A percentile compares a stretch with the other conserved stretches of the same genome.
These are phyloP conservation scores for Phycomyces nitens DNA, from an alignment of 192 early-diverging fungal species.

Conservation along the genomic window DNA sequence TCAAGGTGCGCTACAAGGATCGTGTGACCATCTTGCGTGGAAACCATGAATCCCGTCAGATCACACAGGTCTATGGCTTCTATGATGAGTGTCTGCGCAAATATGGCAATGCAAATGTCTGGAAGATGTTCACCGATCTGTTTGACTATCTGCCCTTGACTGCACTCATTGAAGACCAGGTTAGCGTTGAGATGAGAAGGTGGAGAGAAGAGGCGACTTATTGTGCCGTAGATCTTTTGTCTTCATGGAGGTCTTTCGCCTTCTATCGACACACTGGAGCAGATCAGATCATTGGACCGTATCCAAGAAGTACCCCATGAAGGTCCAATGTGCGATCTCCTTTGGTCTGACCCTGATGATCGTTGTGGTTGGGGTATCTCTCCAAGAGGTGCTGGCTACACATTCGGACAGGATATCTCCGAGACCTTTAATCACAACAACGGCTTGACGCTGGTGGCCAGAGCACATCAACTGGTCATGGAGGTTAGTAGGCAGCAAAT, in stretches of 20 bases:
- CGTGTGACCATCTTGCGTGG: constrained; percentile 95
- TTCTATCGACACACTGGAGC: constrained; percentile 92
- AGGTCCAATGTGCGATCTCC: constrained; percentile 83
- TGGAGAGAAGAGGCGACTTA: neutral
- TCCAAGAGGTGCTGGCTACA: constrained; percentile 83
- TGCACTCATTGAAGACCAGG: constrained; percentile 93
- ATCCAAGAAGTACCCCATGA: constrained; percentile 90
- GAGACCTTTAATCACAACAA: constrained; percentile 93
- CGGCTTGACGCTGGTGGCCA: constrained; percentile 92
- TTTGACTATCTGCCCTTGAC: constrained; percentile 97
- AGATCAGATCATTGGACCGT: constrained; percentile 92
- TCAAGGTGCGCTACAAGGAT: constrained; percentile 91
- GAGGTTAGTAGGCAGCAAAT: constrained; percentile 45
- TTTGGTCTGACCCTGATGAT: constrained; percentile 89
- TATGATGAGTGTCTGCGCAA: constrained; percentile 99
- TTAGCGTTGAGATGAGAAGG: no score
- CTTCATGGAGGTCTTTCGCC: constrained; percentile 97
- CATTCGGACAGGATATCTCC: constrained; percentile 85
- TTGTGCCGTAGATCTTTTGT: constrained; percentile 83
- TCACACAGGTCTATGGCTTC: constrained; percentile 99
- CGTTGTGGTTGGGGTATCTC: constrained; percentile 86
- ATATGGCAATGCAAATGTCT: constrained; percentile 97
- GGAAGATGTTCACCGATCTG: constrained; percentile 95
- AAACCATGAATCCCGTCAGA: constrained; percentile 98
- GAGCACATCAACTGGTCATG: constrained; percentile 92